These are phyloP conservation scores for Monilinia fructigena DNA, from an alignment of 2,329 filamentous ascomycete species.

Conservation along the genomic window DNA sequence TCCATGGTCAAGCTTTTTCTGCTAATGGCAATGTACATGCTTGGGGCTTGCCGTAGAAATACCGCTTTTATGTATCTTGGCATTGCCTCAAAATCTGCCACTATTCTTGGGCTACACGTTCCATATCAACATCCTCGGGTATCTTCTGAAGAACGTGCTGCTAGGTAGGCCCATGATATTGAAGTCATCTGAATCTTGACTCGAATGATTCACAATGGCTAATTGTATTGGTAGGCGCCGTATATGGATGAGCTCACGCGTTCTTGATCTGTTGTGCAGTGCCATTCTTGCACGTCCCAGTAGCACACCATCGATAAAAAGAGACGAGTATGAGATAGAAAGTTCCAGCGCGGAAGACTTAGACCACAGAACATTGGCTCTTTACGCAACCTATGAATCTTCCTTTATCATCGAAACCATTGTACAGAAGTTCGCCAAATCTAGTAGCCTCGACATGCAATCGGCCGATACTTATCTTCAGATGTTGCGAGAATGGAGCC, in stretches of 20 bases:
- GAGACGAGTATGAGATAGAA: conserved; percentile 15
- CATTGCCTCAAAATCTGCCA: conserved; percentile 15
- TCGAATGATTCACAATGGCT: not conserved
- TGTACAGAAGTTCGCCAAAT: conserved; percentile 1
- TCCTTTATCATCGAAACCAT: conserved; percentile 15
- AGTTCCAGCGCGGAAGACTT: conserved; percentile 6
- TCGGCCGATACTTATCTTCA: conserved; percentile 16
- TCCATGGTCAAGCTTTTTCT: conserved; percentile 12
- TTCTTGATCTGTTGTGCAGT: conserved; percentile 16
- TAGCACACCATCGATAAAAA: conserved; percentile 13
- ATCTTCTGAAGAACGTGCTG: conserved; percentile 4
- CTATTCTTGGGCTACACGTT: conserved; percentile 17
- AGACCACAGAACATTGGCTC: conserved; percentile 8
- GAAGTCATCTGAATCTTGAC: not conserved
- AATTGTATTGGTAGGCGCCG: not conserved
- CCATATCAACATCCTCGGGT: conserved; percentile 5
- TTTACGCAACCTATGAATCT: conserved; percentile 7
- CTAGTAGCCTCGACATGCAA: not conserved
- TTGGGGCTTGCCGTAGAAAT: conserved; percentile 11
- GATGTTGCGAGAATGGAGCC: conserved; percentile 11
- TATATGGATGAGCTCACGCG: conserved; percentile 19
- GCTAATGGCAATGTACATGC: conserved; percentile 18
- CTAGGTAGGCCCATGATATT: not conserved
- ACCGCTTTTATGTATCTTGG: conserved; percentile 18
- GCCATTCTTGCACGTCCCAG: conserved; percentile 16